Base-by-base conservation (phyloP, 2,329 filamentous ascomycete genomes). In the Pseudogymnoascus sp. region DNA sequence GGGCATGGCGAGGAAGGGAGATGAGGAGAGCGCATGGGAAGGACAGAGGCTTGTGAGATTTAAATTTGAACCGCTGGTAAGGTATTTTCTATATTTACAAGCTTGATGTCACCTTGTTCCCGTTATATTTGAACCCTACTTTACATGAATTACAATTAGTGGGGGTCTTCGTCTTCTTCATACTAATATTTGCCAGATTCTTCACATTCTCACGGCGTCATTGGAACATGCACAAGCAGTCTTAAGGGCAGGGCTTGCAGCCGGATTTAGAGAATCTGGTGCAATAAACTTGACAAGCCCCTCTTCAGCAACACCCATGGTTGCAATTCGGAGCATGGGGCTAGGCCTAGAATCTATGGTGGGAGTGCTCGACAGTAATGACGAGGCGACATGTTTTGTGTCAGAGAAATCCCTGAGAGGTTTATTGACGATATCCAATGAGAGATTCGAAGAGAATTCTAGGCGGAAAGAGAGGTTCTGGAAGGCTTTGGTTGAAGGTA, bases 61-160 rank as follows among this genome's bases (percentile, higher is more conserved):
- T 76, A 94, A 96, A 75, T 97, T 95, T 71, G 92, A 97, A 73
- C 91, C 92, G 4, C 92, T 97, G 91, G 92, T 96, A 81, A 72
- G 85, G 67, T n/a, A 14, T 52, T 30, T 28, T 33, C 8, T 33
- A 55, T 55, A 14, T 22, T 16, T 9, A 55, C 12, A 16, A 14
- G 25, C 12, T 52, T 30, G 11, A 12, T 19, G 1, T 30, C 25
- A 28, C 5, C 55, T 25, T 7, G 41, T 62, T 61, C 49, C 25
- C 62, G 58, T 42, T 49, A 38, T 6, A 16, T 5, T 23, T 42
- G 39, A 66, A 59, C 45, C 11, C 11, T 16, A 30, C 41, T 19
- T 23, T 61, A 11, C 3, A 55, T 55, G 35, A 11, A 30, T 8
- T 6, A 11, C 1, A 12, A 6, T 9, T 16, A 16, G 22, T 22